Evolutionary conservation across 129 eudicot genomes (phyloP).

Genomic region (Mikania micrantha): DNA sequence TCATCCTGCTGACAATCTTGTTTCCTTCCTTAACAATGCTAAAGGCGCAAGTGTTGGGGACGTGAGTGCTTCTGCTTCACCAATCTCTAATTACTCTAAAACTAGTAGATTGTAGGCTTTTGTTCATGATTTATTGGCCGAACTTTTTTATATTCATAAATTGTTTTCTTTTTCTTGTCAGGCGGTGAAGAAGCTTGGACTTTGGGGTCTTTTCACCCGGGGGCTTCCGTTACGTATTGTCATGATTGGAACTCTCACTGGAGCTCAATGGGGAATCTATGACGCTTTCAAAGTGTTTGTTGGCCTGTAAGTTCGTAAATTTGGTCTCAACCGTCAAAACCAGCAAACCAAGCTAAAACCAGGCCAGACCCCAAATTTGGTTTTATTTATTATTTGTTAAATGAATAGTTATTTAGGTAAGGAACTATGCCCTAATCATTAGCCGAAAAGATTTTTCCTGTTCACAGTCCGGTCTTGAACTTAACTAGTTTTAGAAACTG

Average conservation of each 20-base stretch:
- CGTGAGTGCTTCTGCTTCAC: conserved; percentile 39
- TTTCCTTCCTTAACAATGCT: conserved; percentile 96
- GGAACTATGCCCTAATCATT: no score
- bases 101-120: no score
- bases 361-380: not conserved
- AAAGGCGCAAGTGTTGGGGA: conserved; percentile 97
- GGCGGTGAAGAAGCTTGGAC: conserved; percentile 94
- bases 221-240: conserved; percentile 99
- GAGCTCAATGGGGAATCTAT: conserved; percentile 98
- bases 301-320: conserved; percentile 74
- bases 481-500: no score
- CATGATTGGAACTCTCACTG: conserved; percentile 98
- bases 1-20: conserved; percentile 97
- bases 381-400: no score
- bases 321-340: not conserved
- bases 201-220: conserved; percentile 79
- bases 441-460: no score
- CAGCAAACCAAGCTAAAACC: not conserved
- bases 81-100: no score
- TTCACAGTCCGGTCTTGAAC: no score
- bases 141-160: not conserved
- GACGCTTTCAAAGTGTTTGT: conserved; percentile 95
- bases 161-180: conserved; percentile 13
- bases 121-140: no score
- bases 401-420: no score